Conservation (phyloP, 306 rosid genomes). For the Nissolia schottii region DNA sequence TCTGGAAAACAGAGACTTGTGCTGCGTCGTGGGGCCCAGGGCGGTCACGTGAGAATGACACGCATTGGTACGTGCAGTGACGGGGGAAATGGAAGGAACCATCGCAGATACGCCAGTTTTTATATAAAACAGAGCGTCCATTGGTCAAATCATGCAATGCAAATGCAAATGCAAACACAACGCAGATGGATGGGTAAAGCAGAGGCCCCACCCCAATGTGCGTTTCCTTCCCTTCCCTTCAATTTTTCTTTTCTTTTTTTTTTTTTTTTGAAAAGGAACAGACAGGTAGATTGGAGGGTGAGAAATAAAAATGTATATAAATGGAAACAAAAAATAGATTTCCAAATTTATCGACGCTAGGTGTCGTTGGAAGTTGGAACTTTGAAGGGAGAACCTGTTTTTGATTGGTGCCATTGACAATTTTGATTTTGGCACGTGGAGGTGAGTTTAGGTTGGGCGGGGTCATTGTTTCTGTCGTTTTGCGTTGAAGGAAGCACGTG, state of each 20-base stretch:
- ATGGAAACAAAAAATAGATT: background rate
- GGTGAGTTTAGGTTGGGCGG: too few species aligned
- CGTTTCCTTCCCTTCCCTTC: background rate
- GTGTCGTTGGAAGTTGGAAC: background rate
- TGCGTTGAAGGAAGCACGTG: too few species aligned
- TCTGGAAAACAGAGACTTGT: constrained; percentile 33
- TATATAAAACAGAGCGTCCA: constrained; percentile 49
- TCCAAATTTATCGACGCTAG: background rate
- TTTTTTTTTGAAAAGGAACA: background rate
- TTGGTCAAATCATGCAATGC: background rate
- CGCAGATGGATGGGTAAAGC: background rate
- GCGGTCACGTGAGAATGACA: constrained; percentile 36
- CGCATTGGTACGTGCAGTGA: constrained; percentile 29
- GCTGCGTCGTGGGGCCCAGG: constrained; percentile 26
- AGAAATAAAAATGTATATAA: background rate
- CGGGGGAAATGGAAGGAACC: constrained; percentile 31
- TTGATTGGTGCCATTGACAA: too few species aligned
- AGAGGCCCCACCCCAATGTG: background rate
- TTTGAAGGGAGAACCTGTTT: background rate
- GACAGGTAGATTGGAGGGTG: background rate
- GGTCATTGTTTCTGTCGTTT: too few species aligned
- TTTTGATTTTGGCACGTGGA: too few species aligned
- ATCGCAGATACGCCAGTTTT: constrained; percentile 44
- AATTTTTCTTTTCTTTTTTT: background rate
- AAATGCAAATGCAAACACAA: background rate